phyloP scores from a whole-genome alignment of 2,329 filamentous ascomycete species.

The Pseudogymnoascus sp. region DNA sequence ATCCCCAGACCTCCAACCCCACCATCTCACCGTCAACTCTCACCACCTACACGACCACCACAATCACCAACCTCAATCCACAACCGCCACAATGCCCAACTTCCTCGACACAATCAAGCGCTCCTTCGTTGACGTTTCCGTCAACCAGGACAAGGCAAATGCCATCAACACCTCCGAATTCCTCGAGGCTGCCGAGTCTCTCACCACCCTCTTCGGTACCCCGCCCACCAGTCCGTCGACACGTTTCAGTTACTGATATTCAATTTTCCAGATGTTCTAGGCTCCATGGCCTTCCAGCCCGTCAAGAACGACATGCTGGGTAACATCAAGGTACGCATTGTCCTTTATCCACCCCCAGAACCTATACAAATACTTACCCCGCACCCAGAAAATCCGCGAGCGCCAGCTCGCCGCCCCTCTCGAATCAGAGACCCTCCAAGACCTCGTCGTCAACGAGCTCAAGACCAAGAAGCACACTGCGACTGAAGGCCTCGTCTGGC shows the following conservation, averaged over 20 bases:
- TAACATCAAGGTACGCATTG: conserved; percentile 70
- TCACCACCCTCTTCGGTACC: conserved; percentile 80
- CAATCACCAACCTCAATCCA: conserved; percentile 1
- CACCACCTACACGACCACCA: neutral
- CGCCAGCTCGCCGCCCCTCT: conserved; percentile 70
- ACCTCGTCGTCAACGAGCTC: conserved; percentile 78
- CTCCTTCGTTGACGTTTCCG: conserved; percentile 76
- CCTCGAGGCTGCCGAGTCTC: conserved; percentile 79
- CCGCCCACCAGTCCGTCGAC: neutral
- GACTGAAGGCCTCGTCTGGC: conserved; percentile 85
- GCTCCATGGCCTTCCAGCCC: conserved; percentile 71
- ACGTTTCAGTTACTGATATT: neutral
- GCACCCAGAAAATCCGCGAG: conserved; percentile 73
- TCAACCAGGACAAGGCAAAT: conserved; percentile 66
- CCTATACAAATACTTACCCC: conserved; percentile 9
- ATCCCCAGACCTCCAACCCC: conserved; percentile 4
- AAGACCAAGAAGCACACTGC: conserved; percentile 83
- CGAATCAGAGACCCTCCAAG: conserved; percentile 78
- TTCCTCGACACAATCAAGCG: conserved; percentile 80
- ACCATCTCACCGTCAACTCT: neutral
- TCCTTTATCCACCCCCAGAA: neutral
- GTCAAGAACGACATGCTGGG: conserved; percentile 88
- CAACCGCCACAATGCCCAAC: conserved; percentile 37
- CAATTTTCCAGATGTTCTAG: conserved; percentile 47
- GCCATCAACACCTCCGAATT: conserved; percentile 79